Percentiles rank a stretch among this genome's conserved stretches.
These are phyloP conservation scores for Euptelea pleiosperma DNA, from an alignment of 164 flowering plant genomes.

Conservation along the genomic window DNA sequence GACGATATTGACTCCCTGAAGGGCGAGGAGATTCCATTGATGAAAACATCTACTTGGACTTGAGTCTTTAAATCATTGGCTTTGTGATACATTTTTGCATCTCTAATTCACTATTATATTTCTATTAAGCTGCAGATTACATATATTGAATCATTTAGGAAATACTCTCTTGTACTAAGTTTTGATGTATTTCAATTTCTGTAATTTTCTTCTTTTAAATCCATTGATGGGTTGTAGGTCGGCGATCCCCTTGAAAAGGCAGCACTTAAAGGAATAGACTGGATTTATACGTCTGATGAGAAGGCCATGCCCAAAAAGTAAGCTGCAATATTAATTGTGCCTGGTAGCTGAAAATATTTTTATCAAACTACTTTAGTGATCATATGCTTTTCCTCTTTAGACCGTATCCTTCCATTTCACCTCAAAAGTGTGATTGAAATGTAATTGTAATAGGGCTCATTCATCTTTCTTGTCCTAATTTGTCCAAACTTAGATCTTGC, in stretches of 20 bases:
- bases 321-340: conserved; percentile 13
- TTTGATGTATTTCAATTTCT: not conserved
- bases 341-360: not conserved
- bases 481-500: too few species aligned
- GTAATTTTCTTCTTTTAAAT: not conserved
- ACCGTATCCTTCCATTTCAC: not conserved
- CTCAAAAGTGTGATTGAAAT: too few species aligned
- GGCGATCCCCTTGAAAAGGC: conserved; percentile 99
- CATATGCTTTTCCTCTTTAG: not conserved
- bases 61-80: too few species aligned
- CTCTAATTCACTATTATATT: not conserved
- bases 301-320: conserved; percentile 95
- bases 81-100: not conserved
- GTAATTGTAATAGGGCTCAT: too few species aligned
- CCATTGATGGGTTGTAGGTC: conserved; percentile 48
- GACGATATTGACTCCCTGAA: too few species aligned
- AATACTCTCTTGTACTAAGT: not conserved
- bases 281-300: conserved; percentile 94
- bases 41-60: too few species aligned
- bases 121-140: not conserved
- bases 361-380: not conserved
- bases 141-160: not conserved
- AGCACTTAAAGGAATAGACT: conserved; percentile 95
- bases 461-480: too few species aligned
- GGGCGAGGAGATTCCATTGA: too few species aligned